Evolutionary conservation across 1,284 basidiomycete genomes (phyloP), one percentile per base, ranked within the genome.

Genomic region (Trametes pubescens): DNA sequence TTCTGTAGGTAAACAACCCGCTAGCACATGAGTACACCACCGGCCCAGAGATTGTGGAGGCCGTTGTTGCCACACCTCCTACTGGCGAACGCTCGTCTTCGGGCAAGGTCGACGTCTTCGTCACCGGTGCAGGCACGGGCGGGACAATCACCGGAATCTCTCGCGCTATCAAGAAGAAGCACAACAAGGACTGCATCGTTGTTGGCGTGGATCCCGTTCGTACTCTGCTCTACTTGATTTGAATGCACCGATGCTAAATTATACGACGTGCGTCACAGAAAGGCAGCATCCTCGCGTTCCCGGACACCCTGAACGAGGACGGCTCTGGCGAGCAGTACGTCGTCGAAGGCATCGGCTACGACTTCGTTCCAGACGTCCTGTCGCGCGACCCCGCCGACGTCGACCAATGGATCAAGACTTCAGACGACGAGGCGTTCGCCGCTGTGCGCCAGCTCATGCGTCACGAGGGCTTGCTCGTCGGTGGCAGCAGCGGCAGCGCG

Each of bases 261-360:
- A n/a, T 18, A 22, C 38, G 61, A 22, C 18, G 47, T 18, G 6
- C n/a, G 35, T 11, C 26, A 37, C 71, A 93, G 92, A 84, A 86
- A 77, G 97, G 97, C 21, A 97, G 95, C 68, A 87, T 96, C 64
- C 87, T 99, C 43, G 94, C 95, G 0, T 71, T 83, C 40, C 94
- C 95, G 0, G 85, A 88, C 53, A 67, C 76, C 5, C 67, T 79
- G 24, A 79, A 79, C 62, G 59, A 64, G 3, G 81, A 82, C 0
- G 87, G 86, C 24, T 78, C 83, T 43, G 88, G 89, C 1, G 76
- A 80, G 8, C 77, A 82, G 52, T 99, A 99, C 75, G 78, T 91
- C 66, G 88, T 99, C 16, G 96, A 99, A 76, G 96, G 96, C 11
- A 99, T 98, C 64, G 96, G 96, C 18, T 95, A 96, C 72, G 95